phyloP scores from a whole-genome alignment of 495 filamentous ascomycete genomes.

The Penicillium daleae region DNA sequence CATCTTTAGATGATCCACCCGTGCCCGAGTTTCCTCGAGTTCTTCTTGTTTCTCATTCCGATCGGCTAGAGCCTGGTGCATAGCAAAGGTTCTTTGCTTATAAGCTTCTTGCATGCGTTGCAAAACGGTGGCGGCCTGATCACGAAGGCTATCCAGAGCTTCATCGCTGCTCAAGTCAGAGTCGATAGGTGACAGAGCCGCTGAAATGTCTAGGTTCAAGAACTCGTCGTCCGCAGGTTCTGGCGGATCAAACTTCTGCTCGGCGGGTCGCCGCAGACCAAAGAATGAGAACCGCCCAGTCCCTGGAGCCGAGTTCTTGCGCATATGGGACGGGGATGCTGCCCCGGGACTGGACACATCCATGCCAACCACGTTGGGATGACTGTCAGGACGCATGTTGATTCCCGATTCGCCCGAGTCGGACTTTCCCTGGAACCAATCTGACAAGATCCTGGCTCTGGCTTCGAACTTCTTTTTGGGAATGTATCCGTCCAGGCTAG shows the following conservation, averaged over 20 bases:
- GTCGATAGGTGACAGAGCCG: slow-evolving; percentile 63
- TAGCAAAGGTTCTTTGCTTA: slow-evolving; percentile 59
- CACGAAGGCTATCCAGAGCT: slow-evolving; percentile 70
- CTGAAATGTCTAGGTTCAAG: slow-evolving; percentile 63
- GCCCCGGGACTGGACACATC: slow-evolving; percentile 25
- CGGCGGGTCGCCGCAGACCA: slow-evolving; percentile 39
- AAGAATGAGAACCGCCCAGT: slow-evolving; percentile 45
- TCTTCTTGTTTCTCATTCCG: slow-evolving; percentile 70
- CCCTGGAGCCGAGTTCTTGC: slow-evolving; percentile 39
- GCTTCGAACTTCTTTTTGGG: slow-evolving; percentile 48
- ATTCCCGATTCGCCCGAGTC: slow-evolving; percentile 49
- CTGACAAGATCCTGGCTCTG: slow-evolving; percentile 46
- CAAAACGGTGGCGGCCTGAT: slow-evolving; percentile 68
- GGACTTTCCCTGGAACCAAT: slow-evolving; percentile 58
- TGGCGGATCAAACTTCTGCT: slow-evolving; percentile 30
- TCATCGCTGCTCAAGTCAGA: slow-evolving; percentile 59
- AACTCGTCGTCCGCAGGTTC: slow-evolving; percentile 62
- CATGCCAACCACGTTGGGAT: slow-evolving; percentile 30
- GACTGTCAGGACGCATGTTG: slow-evolving; percentile 22
- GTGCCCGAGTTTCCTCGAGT: slow-evolving; percentile 72
- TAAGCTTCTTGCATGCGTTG: slow-evolving; percentile 72
- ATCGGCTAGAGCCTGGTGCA: slow-evolving; percentile 64
- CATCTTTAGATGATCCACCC: slow-evolving; percentile 65
- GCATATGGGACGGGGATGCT: slow-evolving; percentile 36
- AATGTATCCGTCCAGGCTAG: slow-evolving; percentile 38